Evolutionary conservation across 768 basidiomycete species (phyloP).

Genomic region (Amanita brunnescens): DNA sequence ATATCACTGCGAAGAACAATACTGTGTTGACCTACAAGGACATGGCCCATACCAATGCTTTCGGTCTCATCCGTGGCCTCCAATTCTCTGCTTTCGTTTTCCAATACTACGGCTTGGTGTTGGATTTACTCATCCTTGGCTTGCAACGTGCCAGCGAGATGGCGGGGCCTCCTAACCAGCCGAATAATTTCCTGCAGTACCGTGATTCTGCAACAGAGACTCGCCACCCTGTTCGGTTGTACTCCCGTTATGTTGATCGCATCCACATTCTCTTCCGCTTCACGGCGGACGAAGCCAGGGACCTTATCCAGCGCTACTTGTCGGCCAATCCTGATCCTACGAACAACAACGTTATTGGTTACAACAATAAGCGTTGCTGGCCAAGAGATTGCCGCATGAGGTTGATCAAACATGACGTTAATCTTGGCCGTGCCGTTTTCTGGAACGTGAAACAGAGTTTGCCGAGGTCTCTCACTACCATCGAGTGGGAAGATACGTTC

Average conservation of each 20-base stretch:
- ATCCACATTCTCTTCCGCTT: slow-evolving; percentile 97
- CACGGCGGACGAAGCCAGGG: slow-evolving; percentile 92
- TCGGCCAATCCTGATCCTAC: slow-evolving; percentile 97
- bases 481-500: slow-evolving; percentile 98
- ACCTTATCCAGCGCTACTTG: slow-evolving; percentile 96
- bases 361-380: slow-evolving; percentile 99
- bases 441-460: slow-evolving; percentile 99
- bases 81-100: slow-evolving; percentile 99
- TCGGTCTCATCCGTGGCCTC: slow-evolving; percentile 92
- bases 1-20: slow-evolving; percentile 99
- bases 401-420: slow-evolving; percentile 98
- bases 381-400: slow-evolving; percentile 99
- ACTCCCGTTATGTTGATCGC: slow-evolving; percentile 93
- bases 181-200: slow-evolving; percentile 97
- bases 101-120: slow-evolving; percentile 95
- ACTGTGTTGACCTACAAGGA: slow-evolving; percentile 41
- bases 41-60: slow-evolving; percentile 98
- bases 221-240: slow-evolving; percentile 94
- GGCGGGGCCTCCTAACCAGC: slow-evolving; percentile 96
- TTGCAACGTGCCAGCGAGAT: slow-evolving; percentile 98
- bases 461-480: slow-evolving; percentile 92
- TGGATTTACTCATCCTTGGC: slow-evolving; percentile 92
- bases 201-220: slow-evolving; percentile 93
- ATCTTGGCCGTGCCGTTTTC: slow-evolving; percentile 94
- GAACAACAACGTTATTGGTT: slow-evolving; percentile 98